Base-by-base conservation (phyloP, 2,329 filamentous ascomycete genomes). In the Colletotrichum sansevieriae region DNA sequence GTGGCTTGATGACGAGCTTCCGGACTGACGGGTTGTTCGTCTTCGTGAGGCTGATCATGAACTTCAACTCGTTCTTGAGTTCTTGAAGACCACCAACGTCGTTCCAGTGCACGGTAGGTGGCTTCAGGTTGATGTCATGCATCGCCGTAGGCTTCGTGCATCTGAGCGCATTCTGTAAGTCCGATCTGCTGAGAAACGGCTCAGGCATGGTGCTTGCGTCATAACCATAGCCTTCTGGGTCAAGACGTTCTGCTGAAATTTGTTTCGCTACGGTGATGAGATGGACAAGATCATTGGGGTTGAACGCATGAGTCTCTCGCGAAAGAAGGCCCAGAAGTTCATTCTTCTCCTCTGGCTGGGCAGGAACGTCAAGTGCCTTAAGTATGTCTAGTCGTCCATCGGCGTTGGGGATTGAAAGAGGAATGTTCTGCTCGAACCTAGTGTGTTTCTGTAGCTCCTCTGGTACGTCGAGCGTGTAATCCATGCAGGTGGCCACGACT, bases 91-190 rank as follows among this genome's bases (percentile, higher is more conserved):
- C 95, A 69, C 94, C 95, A 59, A 98, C 95, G 75, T 98, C 93
- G 56, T 87, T 84, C 94, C 94, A 98, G 78, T 87, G 87, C 33
- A 97, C 90, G 13, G 92, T 94, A 0, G 94, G 95, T 9, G 93
- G 95, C 75, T 97, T 93, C 54, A 98, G 85, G 76, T 96, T 93
- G 63, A 97, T 90, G 75, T 97, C 94, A 72, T 93, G 90, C 88
- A 98, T 95, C 3, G 94, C 93, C 1, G 92, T 94, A 1, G 95
- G 94, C 11, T 88, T 87, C n/a, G 94, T 89, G 63, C 87, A 81
- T 43, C 87, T 84, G 41, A 95, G 84, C 1, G 94, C 93, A 44
- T 83, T 78, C 39, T 89, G 84, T 59, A 94, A 85, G 74, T 94
- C 90, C 10, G 85, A 72, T 58, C 74, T 74, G 0, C 73, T 73